phyloP scores from a whole-genome alignment of 202 grass and related monocot species.

The Schoenoplectus tabernaemontani region DNA sequence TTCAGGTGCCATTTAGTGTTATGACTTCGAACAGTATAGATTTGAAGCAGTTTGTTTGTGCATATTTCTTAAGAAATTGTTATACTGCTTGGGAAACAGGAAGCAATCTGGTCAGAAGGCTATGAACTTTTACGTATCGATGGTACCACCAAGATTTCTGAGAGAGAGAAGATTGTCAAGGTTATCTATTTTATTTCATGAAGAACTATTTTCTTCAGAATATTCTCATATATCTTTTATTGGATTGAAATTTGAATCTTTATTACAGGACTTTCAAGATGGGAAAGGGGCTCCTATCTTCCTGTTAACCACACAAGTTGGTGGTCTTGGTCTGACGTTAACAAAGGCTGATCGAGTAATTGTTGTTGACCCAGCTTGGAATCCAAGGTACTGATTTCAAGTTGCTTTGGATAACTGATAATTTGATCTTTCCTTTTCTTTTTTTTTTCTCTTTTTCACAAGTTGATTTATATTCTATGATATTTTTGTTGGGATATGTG shows the following conservation, averaged over 20 bases:
- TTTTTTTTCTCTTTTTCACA: not conserved
- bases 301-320: constrained; percentile 94
- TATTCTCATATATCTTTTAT: constrained; percentile 20
- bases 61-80: constrained; percentile 19
- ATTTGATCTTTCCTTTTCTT: not conserved
- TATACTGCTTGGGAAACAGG: constrained; percentile 39
- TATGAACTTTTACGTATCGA: constrained; percentile 88
- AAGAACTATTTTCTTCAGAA: constrained; percentile 8
- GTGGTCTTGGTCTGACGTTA: constrained; percentile 91
- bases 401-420: not conserved
- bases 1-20: constrained; percentile 46
- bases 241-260: not conserved
- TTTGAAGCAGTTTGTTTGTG: not conserved
- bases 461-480: not conserved
- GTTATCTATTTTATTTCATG: constrained; percentile 30
- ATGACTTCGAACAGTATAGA: not conserved
- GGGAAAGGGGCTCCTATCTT: constrained; percentile 78
- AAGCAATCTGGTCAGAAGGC: constrained; percentile 60
- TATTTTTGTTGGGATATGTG: not conserved
- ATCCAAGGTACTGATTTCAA: constrained; percentile 58
- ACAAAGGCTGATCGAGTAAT: constrained; percentile 89
- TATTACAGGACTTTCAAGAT: constrained; percentile 76
- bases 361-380: constrained; percentile 98
- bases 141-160: constrained; percentile 75
- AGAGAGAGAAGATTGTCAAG: constrained; percentile 81